Percentiles rank a stretch among this genome's conserved stretches.
phyloP scores from a whole-genome alignment of 2,329 filamentous ascomycete species.

The Ramularia endophylla region DNA sequence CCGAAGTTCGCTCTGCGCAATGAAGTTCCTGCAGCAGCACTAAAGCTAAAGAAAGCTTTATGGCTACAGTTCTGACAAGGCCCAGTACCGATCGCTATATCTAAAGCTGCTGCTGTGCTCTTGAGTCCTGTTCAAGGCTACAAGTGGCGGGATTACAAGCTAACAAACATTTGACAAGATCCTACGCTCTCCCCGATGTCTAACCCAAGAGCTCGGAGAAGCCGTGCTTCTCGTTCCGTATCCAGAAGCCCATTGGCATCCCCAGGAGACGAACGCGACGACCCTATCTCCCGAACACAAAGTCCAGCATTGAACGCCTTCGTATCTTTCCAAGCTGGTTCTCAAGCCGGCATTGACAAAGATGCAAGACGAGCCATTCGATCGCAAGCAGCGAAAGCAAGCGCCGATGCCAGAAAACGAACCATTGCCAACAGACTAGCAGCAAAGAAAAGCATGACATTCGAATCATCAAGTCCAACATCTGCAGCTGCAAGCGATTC shows the following conservation, averaged over 20 bases:
- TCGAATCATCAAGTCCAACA: conserved; percentile 7
- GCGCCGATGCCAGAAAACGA: conserved; percentile 15
- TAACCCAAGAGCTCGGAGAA: background rate
- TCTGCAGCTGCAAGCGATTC: conserved; percentile 10
- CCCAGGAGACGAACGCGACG: conserved; percentile 8
- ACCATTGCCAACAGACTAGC: conserved; percentile 16
- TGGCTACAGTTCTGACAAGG: background rate
- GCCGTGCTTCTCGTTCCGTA: conserved; percentile 4
- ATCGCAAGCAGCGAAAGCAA: conserved; percentile 16
- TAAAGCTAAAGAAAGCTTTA: no score
- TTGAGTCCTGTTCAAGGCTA: no score
- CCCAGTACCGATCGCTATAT: background rate
- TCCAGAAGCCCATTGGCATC: conserved; percentile 13
- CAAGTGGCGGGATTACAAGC: no score
- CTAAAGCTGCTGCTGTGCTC: background rate
- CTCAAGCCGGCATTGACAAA: conserved; percentile 14
- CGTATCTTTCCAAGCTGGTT: conserved; percentile 19
- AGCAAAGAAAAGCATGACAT: conserved; percentile 4
- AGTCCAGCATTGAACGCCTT: conserved; percentile 11
- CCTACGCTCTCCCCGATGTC: background rate
- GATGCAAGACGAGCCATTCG: conserved; percentile 19
- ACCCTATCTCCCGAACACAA: conserved; percentile 3
- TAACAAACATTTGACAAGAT: background rate
- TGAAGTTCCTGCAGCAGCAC: no score
- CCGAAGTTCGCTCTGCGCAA: no score